These are phyloP conservation scores for Aspergillus neotritici DNA, from an alignment of 2,329 filamentous ascomycete species.

Conservation along the genomic window DNA sequence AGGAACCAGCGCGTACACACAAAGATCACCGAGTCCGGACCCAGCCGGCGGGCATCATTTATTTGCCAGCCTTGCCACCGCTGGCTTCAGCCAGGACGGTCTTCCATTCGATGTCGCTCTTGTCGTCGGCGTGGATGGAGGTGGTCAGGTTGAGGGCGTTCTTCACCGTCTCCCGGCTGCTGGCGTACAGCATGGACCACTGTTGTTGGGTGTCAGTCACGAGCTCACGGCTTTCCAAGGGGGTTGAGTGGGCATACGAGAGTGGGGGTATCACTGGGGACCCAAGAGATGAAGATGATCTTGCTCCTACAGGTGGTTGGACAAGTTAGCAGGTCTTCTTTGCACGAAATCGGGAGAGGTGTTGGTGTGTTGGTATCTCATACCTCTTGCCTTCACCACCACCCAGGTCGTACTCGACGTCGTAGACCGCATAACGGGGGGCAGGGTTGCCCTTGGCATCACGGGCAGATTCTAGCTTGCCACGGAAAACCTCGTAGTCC, in stretches of 20 bases:
- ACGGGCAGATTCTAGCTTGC: constrained; percentile 40
- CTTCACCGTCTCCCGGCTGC: constrained; percentile 45
- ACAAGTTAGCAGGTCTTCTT: constrained; percentile 11
- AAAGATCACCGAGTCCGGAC: constrained; percentile 28
- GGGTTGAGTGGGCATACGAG: constrained; percentile 27
- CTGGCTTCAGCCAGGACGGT: constrained; percentile 35
- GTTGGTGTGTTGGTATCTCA: constrained; percentile 12
- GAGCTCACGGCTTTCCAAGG: neutral
- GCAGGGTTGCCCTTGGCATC: constrained; percentile 40
- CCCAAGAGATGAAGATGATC: constrained; percentile 49
- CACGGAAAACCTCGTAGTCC: constrained; percentile 46
- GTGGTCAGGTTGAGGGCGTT: constrained; percentile 41
- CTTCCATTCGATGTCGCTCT: constrained; percentile 40
- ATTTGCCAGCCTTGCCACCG: constrained; percentile 38
- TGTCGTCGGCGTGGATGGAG: constrained; percentile 40
- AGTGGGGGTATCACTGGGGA: constrained; percentile 36
- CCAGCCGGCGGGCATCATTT: constrained; percentile 32
- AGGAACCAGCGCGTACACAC: constrained; percentile 17
- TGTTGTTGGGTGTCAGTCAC: constrained; percentile 17
- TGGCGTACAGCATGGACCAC: constrained; percentile 49
- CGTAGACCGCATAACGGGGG: constrained; percentile 47
- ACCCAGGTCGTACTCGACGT: constrained; percentile 46
- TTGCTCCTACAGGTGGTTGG: constrained; percentile 37
- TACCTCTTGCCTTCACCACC: constrained; percentile 46
- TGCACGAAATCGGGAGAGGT: neutral